These are phyloP conservation scores for Thyridium curvatum DNA, from an alignment of 2,329 filamentous ascomycete genomes.

Conservation along the genomic window DNA sequence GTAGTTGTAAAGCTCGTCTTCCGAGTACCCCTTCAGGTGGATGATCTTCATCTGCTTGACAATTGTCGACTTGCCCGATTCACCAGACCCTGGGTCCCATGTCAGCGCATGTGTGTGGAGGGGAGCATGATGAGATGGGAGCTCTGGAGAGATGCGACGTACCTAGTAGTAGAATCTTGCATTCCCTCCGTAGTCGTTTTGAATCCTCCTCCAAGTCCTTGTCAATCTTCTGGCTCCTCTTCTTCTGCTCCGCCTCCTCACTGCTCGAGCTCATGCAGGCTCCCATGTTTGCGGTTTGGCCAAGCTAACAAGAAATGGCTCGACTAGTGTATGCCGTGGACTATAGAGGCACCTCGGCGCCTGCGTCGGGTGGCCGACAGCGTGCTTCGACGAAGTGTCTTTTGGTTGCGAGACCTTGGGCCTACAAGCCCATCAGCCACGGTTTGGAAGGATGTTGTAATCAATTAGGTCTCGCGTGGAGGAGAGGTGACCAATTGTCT, in stretches of 20 bases:
- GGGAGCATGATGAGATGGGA: background rate
- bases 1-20: constrained; percentile 90
- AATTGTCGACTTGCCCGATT: constrained; percentile 98
- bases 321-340: background rate
- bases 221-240: constrained; percentile 94
- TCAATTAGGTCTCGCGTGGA: too few species aligned
- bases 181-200: constrained; percentile 86
- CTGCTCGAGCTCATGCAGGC: constrained; percentile 84
- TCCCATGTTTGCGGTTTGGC: constrained; percentile 60
- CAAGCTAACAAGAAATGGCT: too few species aligned
- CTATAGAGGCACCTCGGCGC: too few species aligned
- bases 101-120: constrained; percentile 4
- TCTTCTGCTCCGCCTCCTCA: constrained; percentile 88
- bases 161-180: constrained; percentile 97
- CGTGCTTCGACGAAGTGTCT: too few species aligned
- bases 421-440: too few species aligned
- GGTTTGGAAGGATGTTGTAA: too few species aligned
- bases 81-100: constrained; percentile 69
- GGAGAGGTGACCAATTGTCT: too few species aligned
- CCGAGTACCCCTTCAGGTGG: constrained; percentile 93
- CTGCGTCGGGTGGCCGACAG: too few species aligned
- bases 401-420: too few species aligned
- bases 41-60: constrained; percentile 99
- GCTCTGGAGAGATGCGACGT: constrained; percentile 24
- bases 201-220: constrained; percentile 91